Evolutionary conservation across 306 rosid genomes (phyloP).

Genomic region (Pterocarpus santalinus): DNA sequence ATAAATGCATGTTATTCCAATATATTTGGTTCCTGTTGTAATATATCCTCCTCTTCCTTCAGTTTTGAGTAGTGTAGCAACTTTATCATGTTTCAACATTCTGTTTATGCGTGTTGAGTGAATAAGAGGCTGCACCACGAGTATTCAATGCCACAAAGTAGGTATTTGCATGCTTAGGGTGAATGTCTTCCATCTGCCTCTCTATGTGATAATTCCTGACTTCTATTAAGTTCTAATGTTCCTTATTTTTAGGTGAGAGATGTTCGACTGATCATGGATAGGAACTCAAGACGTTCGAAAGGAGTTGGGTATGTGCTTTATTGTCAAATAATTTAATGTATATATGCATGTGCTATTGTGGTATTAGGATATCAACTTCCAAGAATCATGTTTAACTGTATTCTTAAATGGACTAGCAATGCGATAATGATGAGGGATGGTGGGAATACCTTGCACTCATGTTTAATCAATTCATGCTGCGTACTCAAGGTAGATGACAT

Average conservation of each 20-base stretch:
- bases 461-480: conserved; percentile 99
- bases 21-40: conserved; percentile 65
- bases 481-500: conserved; percentile 87
- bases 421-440: conserved; percentile 99
- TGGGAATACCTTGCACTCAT: conserved; percentile 98
- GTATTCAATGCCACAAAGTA: conserved; percentile 44
- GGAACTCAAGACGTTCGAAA: conserved; percentile 98
- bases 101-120: conserved; percentile 62
- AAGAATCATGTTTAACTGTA: conserved; percentile 89
- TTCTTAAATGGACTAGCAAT: conserved; percentile 98
- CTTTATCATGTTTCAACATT: conserved; percentile 60
- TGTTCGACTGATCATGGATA: conserved; percentile 98
- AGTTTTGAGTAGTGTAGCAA: conserved; percentile 59
- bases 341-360: conserved; percentile 57
- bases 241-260: conserved; percentile 84
- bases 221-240: conserved; percentile 26
- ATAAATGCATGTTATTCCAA: conserved; percentile 52
- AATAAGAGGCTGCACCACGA: conserved; percentile 44
- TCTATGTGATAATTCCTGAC: background rate
- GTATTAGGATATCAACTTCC: conserved; percentile 61
- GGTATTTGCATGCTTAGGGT: conserved; percentile 45
- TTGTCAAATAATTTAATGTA: conserved; percentile 35
- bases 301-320: conserved; percentile 96
- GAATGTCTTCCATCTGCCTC: conserved; percentile 34
- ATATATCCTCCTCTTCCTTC: conserved; percentile 61